phyloP scores from a whole-genome alignment of 345 rosid genomes.

The Acer negundo region DNA sequence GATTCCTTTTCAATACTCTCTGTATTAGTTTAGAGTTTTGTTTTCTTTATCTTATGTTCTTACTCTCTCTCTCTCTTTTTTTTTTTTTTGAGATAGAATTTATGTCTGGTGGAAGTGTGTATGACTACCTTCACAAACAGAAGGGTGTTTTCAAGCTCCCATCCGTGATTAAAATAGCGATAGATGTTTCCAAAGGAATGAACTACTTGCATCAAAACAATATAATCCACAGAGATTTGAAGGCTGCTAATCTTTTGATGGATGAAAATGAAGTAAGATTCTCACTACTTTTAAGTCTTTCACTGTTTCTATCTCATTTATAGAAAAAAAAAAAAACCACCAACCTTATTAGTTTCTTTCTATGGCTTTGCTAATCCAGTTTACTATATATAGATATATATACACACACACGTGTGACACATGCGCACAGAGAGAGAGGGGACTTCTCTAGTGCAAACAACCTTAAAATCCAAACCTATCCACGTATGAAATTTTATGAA shows the following conservation, averaged over 20 bases:
- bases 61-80: constrained; percentile 8
- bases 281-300: background rate
- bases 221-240: constrained; percentile 96
- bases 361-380: background rate
- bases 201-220: constrained; percentile 91
- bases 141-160: constrained; percentile 93
- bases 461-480: too few relatives aligned
- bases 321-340: background rate
- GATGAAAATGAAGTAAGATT: constrained; percentile 92
- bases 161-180: constrained; percentile 77
- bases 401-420: too few relatives aligned
- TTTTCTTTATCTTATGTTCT: background rate
- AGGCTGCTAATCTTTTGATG: constrained; percentile 94
- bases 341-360: background rate
- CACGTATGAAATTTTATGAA: too few relatives aligned
- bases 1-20: constrained; percentile 9
- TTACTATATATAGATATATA: too few relatives aligned
- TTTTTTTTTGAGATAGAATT: constrained; percentile 48
- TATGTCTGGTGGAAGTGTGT: constrained; percentile 98
- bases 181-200: constrained; percentile 98
- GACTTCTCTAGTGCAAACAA: too few relatives aligned
- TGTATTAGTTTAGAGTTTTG: background rate
- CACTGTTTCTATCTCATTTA: background rate
- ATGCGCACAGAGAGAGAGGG: too few relatives aligned
- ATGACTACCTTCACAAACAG: constrained; percentile 96